Evolutionary conservation across 2,329 filamentous ascomycete genomes (phyloP).

Genomic region (Penicillium sp.): DNA sequence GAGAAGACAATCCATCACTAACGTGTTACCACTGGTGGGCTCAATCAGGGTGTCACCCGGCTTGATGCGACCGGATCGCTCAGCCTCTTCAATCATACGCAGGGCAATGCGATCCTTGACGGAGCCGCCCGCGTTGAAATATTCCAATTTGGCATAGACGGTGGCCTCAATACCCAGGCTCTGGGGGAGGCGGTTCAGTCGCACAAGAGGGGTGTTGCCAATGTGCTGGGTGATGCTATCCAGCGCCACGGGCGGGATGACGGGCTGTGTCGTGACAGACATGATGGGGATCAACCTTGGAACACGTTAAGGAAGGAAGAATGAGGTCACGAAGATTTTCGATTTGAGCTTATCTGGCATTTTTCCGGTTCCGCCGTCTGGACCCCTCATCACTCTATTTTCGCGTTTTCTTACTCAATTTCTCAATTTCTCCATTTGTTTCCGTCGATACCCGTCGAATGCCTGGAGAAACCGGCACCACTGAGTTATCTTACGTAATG

Average conservation of each 20-base stretch:
- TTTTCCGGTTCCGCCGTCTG: not conserved
- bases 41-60: constrained; percentile 97
- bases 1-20: constrained; percentile 19
- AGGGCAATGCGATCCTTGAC: constrained; percentile 95
- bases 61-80: constrained; percentile 88
- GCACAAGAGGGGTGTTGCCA: constrained; percentile 92
- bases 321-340: not conserved
- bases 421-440: not conserved
- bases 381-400: not conserved
- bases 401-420: not conserved
- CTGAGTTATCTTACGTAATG: too few species aligned
- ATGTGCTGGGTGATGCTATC: constrained; percentile 81
- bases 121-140: constrained; percentile 91
- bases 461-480: not conserved
- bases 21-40: constrained; percentile 95
- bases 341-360: not conserved
- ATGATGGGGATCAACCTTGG: constrained; percentile 30
- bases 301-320: not conserved
- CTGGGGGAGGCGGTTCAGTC: constrained; percentile 88
- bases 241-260: constrained; percentile 58
- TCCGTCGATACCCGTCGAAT: not conserved
- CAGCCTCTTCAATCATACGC: constrained; percentile 96
- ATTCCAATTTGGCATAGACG: constrained; percentile 87
- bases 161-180: constrained; percentile 85
- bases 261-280: constrained; percentile 52